A percentile compares a stretch with the other conserved stretches of the same genome.
Evolutionary conservation across 176 grass and related monocot genomes (phyloP).

Genomic region (Pontederia crassipes): DNA sequence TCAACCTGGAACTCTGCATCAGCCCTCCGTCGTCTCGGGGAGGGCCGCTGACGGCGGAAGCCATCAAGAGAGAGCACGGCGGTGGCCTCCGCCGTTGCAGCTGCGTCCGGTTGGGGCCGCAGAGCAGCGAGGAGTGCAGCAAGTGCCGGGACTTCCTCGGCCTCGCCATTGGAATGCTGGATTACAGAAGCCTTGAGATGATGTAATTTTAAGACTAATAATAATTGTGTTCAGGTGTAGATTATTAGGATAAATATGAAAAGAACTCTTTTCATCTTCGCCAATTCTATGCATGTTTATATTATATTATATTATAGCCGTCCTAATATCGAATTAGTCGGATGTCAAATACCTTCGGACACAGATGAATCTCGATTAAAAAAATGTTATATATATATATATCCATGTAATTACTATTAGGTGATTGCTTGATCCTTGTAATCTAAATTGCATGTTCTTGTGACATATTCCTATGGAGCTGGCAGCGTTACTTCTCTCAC

Average conservation of each 20-base stretch:
- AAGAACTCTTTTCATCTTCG: too few relatives aligned
- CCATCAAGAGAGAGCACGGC: constrained; percentile 41
- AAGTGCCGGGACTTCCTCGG: constrained; percentile 70
- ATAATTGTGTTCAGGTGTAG: not conserved
- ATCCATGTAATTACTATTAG: not conserved
- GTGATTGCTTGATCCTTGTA: not conserved
- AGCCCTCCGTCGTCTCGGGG: constrained; percentile 10
- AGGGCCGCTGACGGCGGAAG: constrained; percentile 16
- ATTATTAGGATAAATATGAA: not conserved
- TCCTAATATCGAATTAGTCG: too few relatives aligned
- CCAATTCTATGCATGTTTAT: too few relatives aligned
- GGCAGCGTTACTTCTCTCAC: too few relatives aligned
- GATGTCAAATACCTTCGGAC: too few relatives aligned
- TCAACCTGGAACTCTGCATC: constrained; percentile 14
- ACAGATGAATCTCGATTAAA: too few relatives aligned
- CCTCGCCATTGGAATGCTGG: constrained; percentile 40
- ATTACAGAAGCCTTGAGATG: constrained; percentile 87
- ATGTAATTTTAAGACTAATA: constrained; percentile 21
- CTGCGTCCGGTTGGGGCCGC: constrained; percentile 52
- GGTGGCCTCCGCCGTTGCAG: constrained; percentile 41
- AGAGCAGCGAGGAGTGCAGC: constrained; percentile 43
- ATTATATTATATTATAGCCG: too few relatives aligned
- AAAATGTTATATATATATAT: not conserved
- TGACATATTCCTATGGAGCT: not conserved
- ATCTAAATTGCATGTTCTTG: not conserved